Conservation (phyloP, 768 basidiomycete genomes). For the Lactarius evosmus region DNA sequence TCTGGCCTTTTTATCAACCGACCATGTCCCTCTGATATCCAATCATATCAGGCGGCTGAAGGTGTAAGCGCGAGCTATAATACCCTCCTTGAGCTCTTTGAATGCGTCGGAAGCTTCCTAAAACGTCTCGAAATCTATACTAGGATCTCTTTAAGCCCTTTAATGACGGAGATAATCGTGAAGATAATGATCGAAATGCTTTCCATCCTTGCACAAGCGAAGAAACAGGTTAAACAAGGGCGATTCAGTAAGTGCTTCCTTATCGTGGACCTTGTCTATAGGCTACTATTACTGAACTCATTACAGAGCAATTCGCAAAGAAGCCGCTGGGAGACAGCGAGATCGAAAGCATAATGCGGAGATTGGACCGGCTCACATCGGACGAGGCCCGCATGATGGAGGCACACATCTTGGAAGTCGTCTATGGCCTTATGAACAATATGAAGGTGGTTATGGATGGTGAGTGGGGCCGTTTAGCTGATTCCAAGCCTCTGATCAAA, state of each 20-base stretch:
- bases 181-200: background rate
- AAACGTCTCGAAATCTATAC: background rate
- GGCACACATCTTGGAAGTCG: background rate
- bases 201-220: background rate
- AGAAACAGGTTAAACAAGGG: background rate
- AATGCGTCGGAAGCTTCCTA: background rate
- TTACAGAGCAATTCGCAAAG: slow-evolving; percentile 6
- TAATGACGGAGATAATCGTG: background rate
- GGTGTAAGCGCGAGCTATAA: background rate
- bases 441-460: background rate
- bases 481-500: background rate
- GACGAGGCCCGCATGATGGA: slow-evolving; percentile 3
- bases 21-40: background rate
- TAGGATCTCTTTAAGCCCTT: background rate
- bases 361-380: slow-evolving; percentile 6
- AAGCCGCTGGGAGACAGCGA: background rate
- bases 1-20: background rate
- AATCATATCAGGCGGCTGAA: background rate
- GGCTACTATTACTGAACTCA: slow-evolving; percentile 22
- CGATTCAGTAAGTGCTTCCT: background rate
- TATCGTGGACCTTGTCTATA: background rate
- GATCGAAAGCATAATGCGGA: background rate
- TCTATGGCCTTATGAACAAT: background rate
- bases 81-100: background rate
- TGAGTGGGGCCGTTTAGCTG: background rate